These are phyloP conservation scores for Fistulifera pelliculosa DNA, from an alignment of 108 stramenopile genomes.

Conservation along the genomic window DNA sequence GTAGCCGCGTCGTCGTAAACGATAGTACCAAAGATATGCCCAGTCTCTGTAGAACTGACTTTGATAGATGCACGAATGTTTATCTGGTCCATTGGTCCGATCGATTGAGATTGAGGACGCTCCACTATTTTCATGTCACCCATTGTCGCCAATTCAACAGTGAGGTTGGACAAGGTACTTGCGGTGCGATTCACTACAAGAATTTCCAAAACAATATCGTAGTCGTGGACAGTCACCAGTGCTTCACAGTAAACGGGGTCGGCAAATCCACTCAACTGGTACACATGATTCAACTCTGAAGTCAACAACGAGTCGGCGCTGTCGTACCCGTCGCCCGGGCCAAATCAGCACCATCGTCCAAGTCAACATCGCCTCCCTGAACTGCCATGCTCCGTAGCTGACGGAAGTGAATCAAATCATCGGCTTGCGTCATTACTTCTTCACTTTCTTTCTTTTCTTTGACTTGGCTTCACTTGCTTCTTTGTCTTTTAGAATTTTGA, in stretches of 20 bases:
- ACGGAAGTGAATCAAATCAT: constrained; percentile 98
- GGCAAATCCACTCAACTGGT: constrained; percentile 95
- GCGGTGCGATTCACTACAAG: constrained; percentile 96
- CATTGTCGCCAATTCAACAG: constrained; percentile 96
- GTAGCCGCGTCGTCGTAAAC: constrained; percentile 93
- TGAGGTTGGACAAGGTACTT: constrained; percentile 91
- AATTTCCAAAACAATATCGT: constrained; percentile 98
- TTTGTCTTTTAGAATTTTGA: constrained; percentile 67
- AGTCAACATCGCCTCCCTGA: constrained; percentile 87
- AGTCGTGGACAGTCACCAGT: constrained; percentile 95
- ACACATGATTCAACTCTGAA: constrained; percentile 82
- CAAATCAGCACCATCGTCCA: constrained; percentile 97
- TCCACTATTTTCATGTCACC: constrained; percentile 99
- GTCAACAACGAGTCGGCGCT: constrained; percentile 46
- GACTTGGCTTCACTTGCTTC: constrained; percentile 49
- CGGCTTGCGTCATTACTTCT: constrained; percentile 58
- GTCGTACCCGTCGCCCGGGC: constrained; percentile 87
- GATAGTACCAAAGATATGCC: constrained; percentile 99
- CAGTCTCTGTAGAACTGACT: constrained; percentile 97
- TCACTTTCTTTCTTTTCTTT: constrained; percentile 23
- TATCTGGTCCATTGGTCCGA: constrained; percentile 93
- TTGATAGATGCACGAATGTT: constrained; percentile 95
- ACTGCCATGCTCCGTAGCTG: constrained; percentile 87
- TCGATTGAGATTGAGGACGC: constrained; percentile 90
- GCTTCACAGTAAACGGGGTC: constrained; percentile 99